Percentiles rank a stretch among this genome's conserved stretches.
These are phyloP conservation scores for Candida glucosophila DNA, from an alignment of 1,139 yeast genomes.

Conservation along the genomic window DNA sequence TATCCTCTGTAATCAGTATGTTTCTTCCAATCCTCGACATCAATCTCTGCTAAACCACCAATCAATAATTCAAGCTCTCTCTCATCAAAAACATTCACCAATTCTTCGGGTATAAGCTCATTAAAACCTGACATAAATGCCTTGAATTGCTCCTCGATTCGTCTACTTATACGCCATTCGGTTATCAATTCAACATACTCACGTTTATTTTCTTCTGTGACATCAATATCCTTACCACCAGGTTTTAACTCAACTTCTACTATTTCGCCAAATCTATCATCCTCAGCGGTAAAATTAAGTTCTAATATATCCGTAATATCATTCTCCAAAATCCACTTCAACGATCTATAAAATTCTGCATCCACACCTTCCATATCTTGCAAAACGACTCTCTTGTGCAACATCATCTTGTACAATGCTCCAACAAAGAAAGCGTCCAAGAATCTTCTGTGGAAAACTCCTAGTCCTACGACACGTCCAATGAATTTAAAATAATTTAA, in stretches of 20 bases:
- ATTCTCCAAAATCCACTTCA: constrained; percentile 93
- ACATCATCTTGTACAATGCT: constrained; percentile 96
- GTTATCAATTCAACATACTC: constrained; percentile 93
- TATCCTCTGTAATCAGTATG: constrained; percentile 98
- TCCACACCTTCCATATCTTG: constrained; percentile 99
- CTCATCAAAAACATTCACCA: constrained; percentile 94
- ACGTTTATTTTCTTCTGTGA: constrained; percentile 86
- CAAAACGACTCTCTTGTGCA: constrained; percentile 85
- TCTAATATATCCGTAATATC: constrained; percentile 80
- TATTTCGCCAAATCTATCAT: constrained; percentile 91
- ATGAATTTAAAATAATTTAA: constrained; percentile 95
- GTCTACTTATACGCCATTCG: constrained; percentile 90
- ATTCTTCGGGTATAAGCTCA: constrained; percentile 93
- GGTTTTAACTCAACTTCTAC: constrained; percentile 87
- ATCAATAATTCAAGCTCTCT: constrained; percentile 91
- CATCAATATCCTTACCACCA: constrained; percentile 80
- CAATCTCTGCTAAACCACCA: constrained; percentile 98
- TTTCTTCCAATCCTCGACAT: constrained; percentile 97
- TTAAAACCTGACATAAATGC: constrained; percentile 96
- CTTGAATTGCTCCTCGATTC: constrained; percentile 92
- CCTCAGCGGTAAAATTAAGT: constrained; percentile 89
- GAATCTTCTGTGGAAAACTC: constrained; percentile 96
- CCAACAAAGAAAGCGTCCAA: constrained; percentile 97
- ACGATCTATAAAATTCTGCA: constrained; percentile 88
- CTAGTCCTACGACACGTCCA: constrained; percentile 96